Percentiles rank a stretch among this genome's conserved stretches.
Conservation (phyloP, 768 basidiomycete genomes). For the Hysterangium stoloniferum region DNA sequence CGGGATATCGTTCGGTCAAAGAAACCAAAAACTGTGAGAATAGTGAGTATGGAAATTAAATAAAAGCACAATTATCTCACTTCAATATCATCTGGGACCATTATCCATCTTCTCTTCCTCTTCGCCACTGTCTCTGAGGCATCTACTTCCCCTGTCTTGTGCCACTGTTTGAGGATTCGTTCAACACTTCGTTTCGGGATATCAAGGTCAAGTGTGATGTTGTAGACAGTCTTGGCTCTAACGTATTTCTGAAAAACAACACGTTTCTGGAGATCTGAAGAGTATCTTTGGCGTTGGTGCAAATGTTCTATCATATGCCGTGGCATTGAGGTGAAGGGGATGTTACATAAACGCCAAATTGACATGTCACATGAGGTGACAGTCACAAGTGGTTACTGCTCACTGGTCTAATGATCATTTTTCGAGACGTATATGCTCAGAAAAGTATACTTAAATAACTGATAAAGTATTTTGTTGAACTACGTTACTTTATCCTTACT, state of each 20-base stretch:
- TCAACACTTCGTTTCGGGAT: background rate
- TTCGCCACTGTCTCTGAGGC: background rate
- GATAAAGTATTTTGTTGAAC: no score
- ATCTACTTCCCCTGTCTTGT: background rate
- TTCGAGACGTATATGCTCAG: no score
- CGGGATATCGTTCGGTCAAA: constrained; percentile 17
- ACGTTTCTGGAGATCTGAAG: background rate
- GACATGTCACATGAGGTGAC: background rate
- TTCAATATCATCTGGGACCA: background rate
- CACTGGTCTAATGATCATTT: no score
- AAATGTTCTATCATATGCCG: background rate
- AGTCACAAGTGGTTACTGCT: constrained; percentile 1
- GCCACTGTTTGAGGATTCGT: background rate
- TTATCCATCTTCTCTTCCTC: background rate
- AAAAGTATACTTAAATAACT: no score
- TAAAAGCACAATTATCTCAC: background rate
- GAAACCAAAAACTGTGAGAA: constrained; percentile 14
- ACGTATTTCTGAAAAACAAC: background rate
- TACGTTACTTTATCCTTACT: no score
- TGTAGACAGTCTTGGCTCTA: background rate
- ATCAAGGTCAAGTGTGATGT: background rate
- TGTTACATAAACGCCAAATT: background rate
- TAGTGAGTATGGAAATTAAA: background rate
- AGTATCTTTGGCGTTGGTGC: background rate
- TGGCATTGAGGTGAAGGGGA: background rate